phyloP scores from a whole-genome alignment of 2,329 filamentous ascomycete species.

The Penicillium nordicum region DNA sequence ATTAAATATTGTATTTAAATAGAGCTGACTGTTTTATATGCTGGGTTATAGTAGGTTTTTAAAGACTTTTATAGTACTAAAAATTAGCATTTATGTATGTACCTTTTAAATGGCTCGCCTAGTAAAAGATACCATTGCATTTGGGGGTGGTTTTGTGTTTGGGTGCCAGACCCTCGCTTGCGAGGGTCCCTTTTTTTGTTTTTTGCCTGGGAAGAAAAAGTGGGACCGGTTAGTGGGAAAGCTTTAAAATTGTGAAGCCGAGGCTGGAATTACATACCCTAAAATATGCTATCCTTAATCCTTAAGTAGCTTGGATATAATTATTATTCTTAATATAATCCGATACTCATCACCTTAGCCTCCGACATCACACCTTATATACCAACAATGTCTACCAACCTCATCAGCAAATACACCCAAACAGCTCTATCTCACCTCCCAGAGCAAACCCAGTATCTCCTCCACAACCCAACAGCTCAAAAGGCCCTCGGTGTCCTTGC shows the following conservation, averaged over 20 bases:
- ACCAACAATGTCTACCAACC: conserved; percentile 9
- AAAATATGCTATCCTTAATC: not conserved
- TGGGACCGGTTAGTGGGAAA: not conserved
- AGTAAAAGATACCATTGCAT: no score
- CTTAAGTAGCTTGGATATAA: not conserved
- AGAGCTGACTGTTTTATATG: no score
- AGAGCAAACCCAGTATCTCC: conserved; percentile 24
- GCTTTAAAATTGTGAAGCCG: not conserved
- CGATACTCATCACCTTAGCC: not conserved
- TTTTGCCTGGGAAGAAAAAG: no score
- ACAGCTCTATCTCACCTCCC: conserved; percentile 27
- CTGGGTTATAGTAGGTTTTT: no score
- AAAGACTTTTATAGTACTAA: no score
- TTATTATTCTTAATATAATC: not conserved
- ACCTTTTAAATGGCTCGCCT: no score
- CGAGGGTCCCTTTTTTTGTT: no score
- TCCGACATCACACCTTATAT: not conserved
- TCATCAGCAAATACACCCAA: conserved; percentile 26
- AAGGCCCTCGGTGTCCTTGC: conserved; percentile 26
- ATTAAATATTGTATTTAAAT: no score
- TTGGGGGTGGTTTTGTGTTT: no score
- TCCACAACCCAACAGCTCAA: conserved; percentile 28
- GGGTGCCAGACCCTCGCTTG: no score
- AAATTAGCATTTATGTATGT: no score
- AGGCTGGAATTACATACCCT: not conserved